Percentiles rank a stretch among this genome's conserved stretches.
Evolutionary conservation across 176 grass and related monocot species (phyloP).

Genomic region (Puya raimondii): DNA sequence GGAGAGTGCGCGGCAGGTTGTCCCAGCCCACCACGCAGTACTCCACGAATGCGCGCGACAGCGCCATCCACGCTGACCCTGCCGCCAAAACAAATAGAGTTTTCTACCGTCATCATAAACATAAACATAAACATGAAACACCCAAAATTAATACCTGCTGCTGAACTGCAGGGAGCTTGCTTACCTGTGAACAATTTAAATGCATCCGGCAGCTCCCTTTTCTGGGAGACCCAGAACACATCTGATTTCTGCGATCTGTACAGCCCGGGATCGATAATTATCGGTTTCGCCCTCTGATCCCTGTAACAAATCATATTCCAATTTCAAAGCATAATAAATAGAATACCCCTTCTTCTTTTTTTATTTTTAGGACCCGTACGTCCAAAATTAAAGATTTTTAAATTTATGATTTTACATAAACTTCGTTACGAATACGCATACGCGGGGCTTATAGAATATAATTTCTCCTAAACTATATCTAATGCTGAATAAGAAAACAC

Average conservation of each 20-base stretch:
- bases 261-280: constrained; percentile 77
- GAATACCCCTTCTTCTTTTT: no score
- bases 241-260: constrained; percentile 56
- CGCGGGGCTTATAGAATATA: background rate
- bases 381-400: no score
- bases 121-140: background rate
- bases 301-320: constrained; percentile 19
- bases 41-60: constrained; percentile 61
- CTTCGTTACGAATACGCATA: no score
- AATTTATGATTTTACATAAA: no score
- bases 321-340: background rate
- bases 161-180: background rate
- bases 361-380: no score
- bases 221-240: constrained; percentile 44
- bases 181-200: constrained; percentile 78
- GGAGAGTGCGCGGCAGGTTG: constrained; percentile 80
- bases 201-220: constrained; percentile 55
- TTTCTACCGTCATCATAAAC: no score
- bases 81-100: background rate
- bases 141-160: background rate
- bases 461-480: background rate
- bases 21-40: constrained; percentile 94
- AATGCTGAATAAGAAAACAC: background rate
- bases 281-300: constrained; percentile 36
- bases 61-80: constrained; percentile 82